phyloP scores from a whole-genome alignment of 768 basidiomycete species.

The Termitomyces sp. region DNA sequence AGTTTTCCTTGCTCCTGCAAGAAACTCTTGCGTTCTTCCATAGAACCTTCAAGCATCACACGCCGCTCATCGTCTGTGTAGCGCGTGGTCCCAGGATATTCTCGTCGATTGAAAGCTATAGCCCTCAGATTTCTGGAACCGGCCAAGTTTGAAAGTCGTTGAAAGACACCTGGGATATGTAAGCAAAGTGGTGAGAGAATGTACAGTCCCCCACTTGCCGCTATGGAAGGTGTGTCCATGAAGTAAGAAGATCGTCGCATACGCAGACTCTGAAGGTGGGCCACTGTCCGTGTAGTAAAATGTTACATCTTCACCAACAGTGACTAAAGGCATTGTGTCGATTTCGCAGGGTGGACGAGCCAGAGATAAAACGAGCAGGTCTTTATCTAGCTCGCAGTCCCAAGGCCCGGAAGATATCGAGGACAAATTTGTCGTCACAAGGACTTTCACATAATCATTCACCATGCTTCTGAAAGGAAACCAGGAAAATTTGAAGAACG shows the following conservation, averaged over 20 bases:
- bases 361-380: background rate
- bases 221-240: constrained; percentile 20
- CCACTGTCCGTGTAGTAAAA: constrained; percentile 27
- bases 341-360: background rate
- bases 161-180: constrained; percentile 17
- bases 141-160: constrained; percentile 15
- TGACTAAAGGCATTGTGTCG: background rate
- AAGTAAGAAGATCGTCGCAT: constrained; percentile 21
- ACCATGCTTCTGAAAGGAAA: background rate
- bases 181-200: constrained; percentile 9
- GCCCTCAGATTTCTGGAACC: constrained; percentile 16
- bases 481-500: background rate
- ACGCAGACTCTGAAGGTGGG: constrained; percentile 11
- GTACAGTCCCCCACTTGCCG: background rate
- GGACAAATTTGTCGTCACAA: background rate
- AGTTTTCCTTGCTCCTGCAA: constrained; percentile 23
- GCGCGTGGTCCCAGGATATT: constrained; percentile 26
- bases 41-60: constrained; percentile 9
- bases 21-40: constrained; percentile 13
- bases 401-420: no score
- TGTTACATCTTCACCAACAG: background rate
- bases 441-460: background rate
- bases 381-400: background rate
- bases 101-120: constrained; percentile 27
- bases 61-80: constrained; percentile 21